Conservation (phyloP, 371 early-diverging fungal genomes). For the Paraphysoderma sedebokerense region DNA sequence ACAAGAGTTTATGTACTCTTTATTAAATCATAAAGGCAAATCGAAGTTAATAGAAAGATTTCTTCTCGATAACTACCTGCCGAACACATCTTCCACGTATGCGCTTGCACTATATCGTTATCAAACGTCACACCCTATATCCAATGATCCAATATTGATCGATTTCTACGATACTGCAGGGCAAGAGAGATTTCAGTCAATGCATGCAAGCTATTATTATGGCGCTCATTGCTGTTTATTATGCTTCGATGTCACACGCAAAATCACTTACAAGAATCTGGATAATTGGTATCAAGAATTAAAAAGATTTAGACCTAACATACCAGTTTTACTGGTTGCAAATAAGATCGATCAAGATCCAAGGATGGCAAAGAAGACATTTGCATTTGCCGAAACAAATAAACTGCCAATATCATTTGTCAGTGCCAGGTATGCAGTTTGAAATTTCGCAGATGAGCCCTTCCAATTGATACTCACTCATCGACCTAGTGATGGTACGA, state of each 20-base stretch:
- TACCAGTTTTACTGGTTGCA: slow-evolving; percentile 25
- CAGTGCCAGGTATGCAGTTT: background rate
- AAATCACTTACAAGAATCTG: slow-evolving; percentile 33
- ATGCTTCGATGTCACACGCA: slow-evolving; percentile 30
- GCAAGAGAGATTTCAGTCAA: slow-evolving; percentile 40
- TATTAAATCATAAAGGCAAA: too few relatives aligned
- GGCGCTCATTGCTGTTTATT: slow-evolving; percentile 7
- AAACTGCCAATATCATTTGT: background rate
- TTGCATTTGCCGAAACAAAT: slow-evolving; percentile 16
- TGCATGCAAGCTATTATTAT: slow-evolving; percentile 38
- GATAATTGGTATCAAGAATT: slow-evolving; percentile 30
- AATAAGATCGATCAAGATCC: slow-evolving; percentile 33
- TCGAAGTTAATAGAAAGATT: slow-evolving; percentile 35
- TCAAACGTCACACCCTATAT: slow-evolving; percentile 10
- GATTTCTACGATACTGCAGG: slow-evolving; percentile 53
- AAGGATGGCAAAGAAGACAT: slow-evolving; percentile 16
- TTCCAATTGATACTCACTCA: too few relatives aligned
- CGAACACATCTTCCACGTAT: slow-evolving; percentile 26
- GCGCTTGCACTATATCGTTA: slow-evolving; percentile 27
- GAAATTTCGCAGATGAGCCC: too few relatives aligned
- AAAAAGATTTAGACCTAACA: slow-evolving; percentile 10
- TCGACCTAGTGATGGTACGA: too few relatives aligned
- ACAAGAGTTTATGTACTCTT: too few relatives aligned
- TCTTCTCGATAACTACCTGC: slow-evolving; percentile 23
- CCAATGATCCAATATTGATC: slow-evolving; percentile 16